Conservation (phyloP, 2,329 filamentous ascomycete species). For the Daldinia sp. region DNA sequence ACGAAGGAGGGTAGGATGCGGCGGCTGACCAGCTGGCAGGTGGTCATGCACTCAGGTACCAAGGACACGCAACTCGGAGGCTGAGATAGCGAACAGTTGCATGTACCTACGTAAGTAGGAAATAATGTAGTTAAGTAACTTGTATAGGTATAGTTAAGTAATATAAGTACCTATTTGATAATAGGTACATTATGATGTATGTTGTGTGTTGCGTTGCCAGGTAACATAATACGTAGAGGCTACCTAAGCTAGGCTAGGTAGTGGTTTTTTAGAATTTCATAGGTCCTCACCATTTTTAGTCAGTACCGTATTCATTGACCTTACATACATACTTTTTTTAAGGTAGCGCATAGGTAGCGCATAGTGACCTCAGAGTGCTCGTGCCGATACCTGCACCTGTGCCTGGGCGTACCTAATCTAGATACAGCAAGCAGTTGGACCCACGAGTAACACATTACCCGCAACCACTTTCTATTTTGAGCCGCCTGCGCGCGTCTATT, state of each 20-base stretch:
- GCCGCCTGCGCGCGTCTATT: conserved; percentile 26
- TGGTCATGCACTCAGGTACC: conserved; percentile 29
- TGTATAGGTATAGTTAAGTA: not conserved
- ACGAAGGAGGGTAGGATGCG: conserved; percentile 30
- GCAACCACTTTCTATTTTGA: conserved; percentile 37
- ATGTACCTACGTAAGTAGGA: not conserved
- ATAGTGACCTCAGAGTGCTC: not conserved
- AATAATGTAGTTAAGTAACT: not conserved
- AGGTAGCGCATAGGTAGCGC: no score
- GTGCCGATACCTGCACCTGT: conserved; percentile 12
- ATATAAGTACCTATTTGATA: not conserved
- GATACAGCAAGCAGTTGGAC: conserved; percentile 22
- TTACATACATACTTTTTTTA: no score
- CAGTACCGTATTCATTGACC: no score
- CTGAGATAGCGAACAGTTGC: conserved; percentile 1
- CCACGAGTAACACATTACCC: conserved; percentile 25
- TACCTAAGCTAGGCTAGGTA: no score
- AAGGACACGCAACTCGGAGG: conserved; percentile 16
- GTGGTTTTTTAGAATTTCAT: no score
- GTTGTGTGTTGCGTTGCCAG: no score
- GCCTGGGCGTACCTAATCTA: conserved; percentile 20
- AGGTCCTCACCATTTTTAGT: no score
- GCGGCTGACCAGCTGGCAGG: conserved; percentile 29
- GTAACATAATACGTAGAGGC: no score
- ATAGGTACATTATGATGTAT: not conserved